These are phyloP conservation scores for Candida tibetensis DNA, from an alignment of 805 yeast genomes.

Conservation along the genomic window DNA sequence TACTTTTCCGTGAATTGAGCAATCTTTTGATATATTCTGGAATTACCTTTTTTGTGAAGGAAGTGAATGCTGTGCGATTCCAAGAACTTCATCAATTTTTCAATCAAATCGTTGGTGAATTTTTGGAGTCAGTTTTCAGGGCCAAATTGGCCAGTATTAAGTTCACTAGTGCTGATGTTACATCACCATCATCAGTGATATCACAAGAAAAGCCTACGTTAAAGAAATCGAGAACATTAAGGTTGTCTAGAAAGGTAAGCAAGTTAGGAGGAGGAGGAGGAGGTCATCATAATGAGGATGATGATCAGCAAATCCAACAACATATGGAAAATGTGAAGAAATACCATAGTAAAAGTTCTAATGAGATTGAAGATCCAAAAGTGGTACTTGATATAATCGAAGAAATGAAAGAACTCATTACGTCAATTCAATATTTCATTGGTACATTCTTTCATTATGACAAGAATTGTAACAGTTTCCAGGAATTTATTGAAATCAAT, in stretches of 20 bases:
- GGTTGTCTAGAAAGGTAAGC: slow-evolving; percentile 30
- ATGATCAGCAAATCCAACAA: slow-evolving; percentile 10
- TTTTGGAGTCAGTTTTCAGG: slow-evolving; percentile 25
- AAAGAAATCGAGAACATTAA: slow-evolving; percentile 28
- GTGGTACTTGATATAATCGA: slow-evolving; percentile 34
- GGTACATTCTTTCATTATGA: slow-evolving; percentile 42
- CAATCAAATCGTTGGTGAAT: slow-evolving; percentile 25
- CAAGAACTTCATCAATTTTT: slow-evolving; percentile 44
- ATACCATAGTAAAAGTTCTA: slow-evolving; percentile 5
- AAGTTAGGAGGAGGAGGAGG: slow-evolving; percentile 14
- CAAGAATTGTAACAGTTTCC: slow-evolving; percentile 24
- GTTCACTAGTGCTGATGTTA: slow-evolving; percentile 5
- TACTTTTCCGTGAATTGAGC: slow-evolving; percentile 24
- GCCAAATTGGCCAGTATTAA: slow-evolving; percentile 20
- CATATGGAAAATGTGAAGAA: slow-evolving; percentile 12
- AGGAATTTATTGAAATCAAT: slow-evolving; percentile 24
- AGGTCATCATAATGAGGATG: slow-evolving; percentile 7
- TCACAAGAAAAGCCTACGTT: slow-evolving; percentile 10
- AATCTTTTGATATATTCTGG: slow-evolving; percentile 31
- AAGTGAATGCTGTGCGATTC: slow-evolving; percentile 49
- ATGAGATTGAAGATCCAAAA: slow-evolving; percentile 32
- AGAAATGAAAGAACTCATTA: slow-evolving; percentile 34
- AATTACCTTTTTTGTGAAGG: slow-evolving; percentile 49
- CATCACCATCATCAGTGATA: slow-evolving; percentile 11
- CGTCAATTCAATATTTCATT: slow-evolving; percentile 38